phyloP scores from a whole-genome alignment of 305 asterid species.

The Petunia hybrid region DNA sequence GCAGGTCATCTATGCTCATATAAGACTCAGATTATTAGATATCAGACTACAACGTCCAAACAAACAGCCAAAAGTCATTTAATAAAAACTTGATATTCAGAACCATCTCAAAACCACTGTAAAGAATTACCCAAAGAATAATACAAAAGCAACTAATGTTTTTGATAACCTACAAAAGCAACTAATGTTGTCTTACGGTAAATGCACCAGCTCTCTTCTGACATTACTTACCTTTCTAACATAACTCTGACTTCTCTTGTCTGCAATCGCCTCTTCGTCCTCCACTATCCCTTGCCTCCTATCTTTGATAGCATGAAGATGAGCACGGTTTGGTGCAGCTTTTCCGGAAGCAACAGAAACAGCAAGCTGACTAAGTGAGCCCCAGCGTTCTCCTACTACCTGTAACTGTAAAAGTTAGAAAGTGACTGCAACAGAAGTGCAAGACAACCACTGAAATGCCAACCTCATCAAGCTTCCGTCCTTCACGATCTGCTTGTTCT shows the following conservation, averaged over 20 bases:
- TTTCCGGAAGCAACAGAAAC: slow-evolving; percentile 80
- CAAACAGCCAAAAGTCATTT: background rate
- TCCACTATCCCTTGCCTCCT: slow-evolving; percentile 61
- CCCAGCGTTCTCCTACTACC: slow-evolving; percentile 98
- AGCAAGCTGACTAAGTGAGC: slow-evolving; percentile 82
- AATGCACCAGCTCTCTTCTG: background rate
- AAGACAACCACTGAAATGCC: slow-evolving; percentile 17
- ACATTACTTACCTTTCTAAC: slow-evolving; percentile 66
- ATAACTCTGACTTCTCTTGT: slow-evolving; percentile 45
- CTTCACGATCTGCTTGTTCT: slow-evolving; percentile 97
- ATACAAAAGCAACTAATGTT: background rate
- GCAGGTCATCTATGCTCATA: too few species aligned
- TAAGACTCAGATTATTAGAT: background rate
- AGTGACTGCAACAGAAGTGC: slow-evolving; percentile 6
- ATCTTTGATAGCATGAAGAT: slow-evolving; percentile 77
- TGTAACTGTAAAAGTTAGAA: slow-evolving; percentile 34
- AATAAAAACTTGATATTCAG: background rate
- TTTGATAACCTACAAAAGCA: background rate
- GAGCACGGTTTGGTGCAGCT: slow-evolving; percentile 87
- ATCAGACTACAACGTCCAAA: background rate
- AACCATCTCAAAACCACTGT: background rate
- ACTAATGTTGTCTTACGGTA: background rate
- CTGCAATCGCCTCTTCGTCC: slow-evolving; percentile 50
- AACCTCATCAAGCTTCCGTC: slow-evolving; percentile 78
- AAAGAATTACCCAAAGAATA: slow-evolving; percentile 11